Evolutionary conservation across 306 rosid species (phyloP), one percentile per base, ranked within the genome.

Genomic region (Sicyos edulis): DNA sequence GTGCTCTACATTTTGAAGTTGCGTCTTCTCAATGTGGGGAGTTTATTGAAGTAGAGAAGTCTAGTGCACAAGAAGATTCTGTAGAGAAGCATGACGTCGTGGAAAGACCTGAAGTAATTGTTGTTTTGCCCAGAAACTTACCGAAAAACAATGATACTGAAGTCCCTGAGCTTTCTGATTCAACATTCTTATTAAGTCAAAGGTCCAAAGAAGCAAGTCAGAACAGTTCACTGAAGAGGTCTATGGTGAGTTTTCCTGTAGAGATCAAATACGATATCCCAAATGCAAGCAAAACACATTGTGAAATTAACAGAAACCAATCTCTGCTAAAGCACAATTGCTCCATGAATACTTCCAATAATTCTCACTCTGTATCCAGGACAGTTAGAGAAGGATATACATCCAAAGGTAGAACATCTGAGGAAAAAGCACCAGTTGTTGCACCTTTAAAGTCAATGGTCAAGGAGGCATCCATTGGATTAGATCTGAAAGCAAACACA

Each of bases 41-140:
- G 54, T 55, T 53, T 42, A 78, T 47, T 59, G 82, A 70, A 79
- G 83, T 74, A 81, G 78, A 82, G 57, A 81, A 75, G 78, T 69
- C 74, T 65, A 71, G 53, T 13, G 73, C 79, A 77, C 81, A 79
- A 40, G 70, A 68, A 45, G 73, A 69, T 64, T 74, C 65, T 70
- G 75, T 55, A 57, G 60, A 65, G 42, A 32, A 75, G 63, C 82
- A 60, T 69, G 86, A 19, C 69, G 65, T 76, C 40, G 63, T 71
- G 32, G 78, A 74, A 74, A 84, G 78, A 79, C 76, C 70, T 75
- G 77, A 85, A 79, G 78, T 87, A 14, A 7, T 40, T 40, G 92
- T 87, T 80, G 82, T 82, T 77, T 55, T 85, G 78, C 89, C 89
- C 2, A 74, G 78, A 65, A 83, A 80, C 77, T 60, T 29, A 40